Conservation (phyloP, 768 basidiomycete genomes). For the Candolleomyces aberdarensis region DNA sequence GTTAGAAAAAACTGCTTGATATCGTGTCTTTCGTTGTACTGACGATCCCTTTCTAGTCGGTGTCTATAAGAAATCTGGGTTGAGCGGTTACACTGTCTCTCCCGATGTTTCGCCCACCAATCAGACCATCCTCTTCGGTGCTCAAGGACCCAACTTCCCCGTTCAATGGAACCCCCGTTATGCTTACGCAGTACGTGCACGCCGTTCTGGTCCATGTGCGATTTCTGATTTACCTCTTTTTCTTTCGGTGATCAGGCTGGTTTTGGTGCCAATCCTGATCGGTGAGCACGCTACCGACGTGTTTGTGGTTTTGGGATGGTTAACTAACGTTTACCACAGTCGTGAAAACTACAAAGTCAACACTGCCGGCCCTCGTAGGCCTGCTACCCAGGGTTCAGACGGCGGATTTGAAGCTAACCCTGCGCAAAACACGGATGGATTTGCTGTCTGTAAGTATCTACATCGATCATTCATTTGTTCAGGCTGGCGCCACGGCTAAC, state of each 20-base stretch:
- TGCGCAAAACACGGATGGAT: conserved; percentile 31
- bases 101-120: conserved; percentile 37
- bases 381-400: conserved; percentile 24
- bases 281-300: conserved; percentile 20
- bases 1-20: conserved; percentile 9
- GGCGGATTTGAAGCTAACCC: conserved; percentile 31
- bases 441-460: conserved; percentile 23
- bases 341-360: conserved; percentile 36
- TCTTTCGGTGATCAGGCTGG: conserved; percentile 23
- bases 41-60: conserved; percentile 26
- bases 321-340: conserved; percentile 14
- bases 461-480: not conserved
- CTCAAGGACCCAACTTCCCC: conserved; percentile 43
- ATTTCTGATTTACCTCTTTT: not conserved
- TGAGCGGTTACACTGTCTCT: conserved; percentile 38
- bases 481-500: not conserved
- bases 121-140: conserved; percentile 33
- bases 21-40: not conserved
- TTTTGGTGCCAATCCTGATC: conserved; percentile 41
- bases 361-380: conserved; percentile 33
- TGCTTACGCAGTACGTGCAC: conserved; percentile 29
- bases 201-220: not conserved
- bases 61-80: conserved; percentile 34
- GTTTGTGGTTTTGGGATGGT: not conserved
- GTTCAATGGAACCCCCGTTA: conserved; percentile 44